These are phyloP conservation scores for Suillus weaverae DNA, from an alignment of 768 basidiomycete species.

Conservation along the genomic window DNA sequence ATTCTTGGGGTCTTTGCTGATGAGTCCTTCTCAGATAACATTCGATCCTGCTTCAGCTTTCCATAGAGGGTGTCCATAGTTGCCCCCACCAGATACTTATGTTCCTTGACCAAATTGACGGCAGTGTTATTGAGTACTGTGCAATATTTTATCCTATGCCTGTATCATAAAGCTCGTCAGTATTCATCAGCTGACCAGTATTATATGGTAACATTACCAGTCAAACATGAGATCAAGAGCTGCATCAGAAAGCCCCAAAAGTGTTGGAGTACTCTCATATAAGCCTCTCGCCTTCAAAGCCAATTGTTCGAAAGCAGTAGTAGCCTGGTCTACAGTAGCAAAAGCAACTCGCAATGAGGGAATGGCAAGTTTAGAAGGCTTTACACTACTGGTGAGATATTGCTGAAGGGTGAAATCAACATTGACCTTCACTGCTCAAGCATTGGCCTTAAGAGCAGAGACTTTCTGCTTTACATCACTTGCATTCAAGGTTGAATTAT, in stretches of 20 bases:
- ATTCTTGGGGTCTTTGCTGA: background rate
- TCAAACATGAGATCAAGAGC: slow-evolving; percentile 3
- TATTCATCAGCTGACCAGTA: background rate
- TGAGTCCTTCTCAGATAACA: background rate
- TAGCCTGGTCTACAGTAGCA: background rate
- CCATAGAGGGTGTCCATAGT: background rate
- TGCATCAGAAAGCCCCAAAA: background rate
- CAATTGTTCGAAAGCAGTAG: background rate
- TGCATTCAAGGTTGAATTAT: background rate
- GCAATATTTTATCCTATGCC: slow-evolving; percentile 3
- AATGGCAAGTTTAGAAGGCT: background rate
- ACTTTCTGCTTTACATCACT: background rate
- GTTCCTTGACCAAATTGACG: background rate
- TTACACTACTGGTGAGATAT: background rate
- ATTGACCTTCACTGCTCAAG: background rate
- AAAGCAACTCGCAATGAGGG: background rate
- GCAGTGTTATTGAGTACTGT: background rate
- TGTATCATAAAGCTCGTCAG: background rate
- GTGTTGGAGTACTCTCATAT: background rate
- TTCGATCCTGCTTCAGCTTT: background rate
- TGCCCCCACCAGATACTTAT: background rate
- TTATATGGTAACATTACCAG: background rate
- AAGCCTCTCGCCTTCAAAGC: background rate
- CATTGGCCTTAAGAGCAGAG: slow-evolving; percentile 4
- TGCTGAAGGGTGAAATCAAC: slow-evolving; percentile 3